Evolutionary conservation across 2,329 filamentous ascomycete species (phyloP).

Genomic region (Penicillium sp.): DNA sequence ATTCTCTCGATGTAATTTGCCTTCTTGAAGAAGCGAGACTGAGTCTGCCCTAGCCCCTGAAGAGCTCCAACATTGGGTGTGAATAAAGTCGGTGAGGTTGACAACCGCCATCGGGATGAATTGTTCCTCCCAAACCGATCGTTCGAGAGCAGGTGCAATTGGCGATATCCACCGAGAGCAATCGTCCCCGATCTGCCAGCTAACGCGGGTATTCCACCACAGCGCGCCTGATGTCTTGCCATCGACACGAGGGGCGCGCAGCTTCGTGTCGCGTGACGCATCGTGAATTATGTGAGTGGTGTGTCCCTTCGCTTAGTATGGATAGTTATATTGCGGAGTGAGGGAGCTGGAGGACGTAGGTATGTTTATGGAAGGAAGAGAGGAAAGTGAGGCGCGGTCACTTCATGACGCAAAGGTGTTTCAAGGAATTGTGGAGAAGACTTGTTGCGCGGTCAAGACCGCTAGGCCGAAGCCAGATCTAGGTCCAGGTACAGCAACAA

Average conservation of each 20-base stretch:
- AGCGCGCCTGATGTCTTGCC: constrained; percentile 1
- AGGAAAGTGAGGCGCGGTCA: constrained; percentile 1
- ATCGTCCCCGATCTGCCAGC: constrained; percentile 1
- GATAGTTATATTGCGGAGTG: neutral
- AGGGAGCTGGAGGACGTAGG: neutral
- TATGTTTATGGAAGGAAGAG: neutral
- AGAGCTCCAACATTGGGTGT: neutral
- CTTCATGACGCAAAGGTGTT: constrained; percentile 17
- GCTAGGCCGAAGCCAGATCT: neutral
- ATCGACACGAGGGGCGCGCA: constrained; percentile 11
- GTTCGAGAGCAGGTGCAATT: neutral
- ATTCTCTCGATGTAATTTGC: constrained; percentile 17
- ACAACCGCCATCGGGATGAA: neutral
- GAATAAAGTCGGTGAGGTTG: neutral
- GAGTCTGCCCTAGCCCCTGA: constrained; percentile 1
- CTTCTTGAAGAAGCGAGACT: constrained; percentile 14
- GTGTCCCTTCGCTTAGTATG: neutral
- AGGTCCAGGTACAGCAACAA: constrained; percentile 3
- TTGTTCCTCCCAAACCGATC: neutral
- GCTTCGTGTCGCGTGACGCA: constrained; percentile 11
- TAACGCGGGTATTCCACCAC: neutral
- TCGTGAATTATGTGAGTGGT: neutral
- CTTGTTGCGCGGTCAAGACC: neutral
- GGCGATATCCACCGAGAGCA: neutral
- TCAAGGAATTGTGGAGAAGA: neutral